phyloP scores from a whole-genome alignment of 2,329 filamentous ascomycete species.

The Pseudopithomyces chartarum region DNA sequence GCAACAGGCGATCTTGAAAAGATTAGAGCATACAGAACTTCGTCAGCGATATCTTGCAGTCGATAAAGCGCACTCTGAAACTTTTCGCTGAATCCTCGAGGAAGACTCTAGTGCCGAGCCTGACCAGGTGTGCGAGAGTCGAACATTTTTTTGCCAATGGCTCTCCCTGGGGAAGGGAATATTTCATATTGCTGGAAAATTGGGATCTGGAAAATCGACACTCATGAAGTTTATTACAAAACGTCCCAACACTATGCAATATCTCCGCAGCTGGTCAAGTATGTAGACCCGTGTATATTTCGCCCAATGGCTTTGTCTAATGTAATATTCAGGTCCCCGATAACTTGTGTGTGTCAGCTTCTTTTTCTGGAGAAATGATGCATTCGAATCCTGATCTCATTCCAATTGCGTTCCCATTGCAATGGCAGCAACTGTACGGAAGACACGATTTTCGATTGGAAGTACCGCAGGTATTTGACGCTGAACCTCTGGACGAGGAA shows the following conservation, averaged over 20 bases:
- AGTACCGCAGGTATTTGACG: too few species aligned
- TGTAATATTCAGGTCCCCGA: not conserved
- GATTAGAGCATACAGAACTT: not conserved
- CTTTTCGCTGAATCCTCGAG: slow-evolving; percentile 15
- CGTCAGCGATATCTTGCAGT: slow-evolving; percentile 6
- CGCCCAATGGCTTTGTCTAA: not conserved
- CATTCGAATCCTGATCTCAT: slow-evolving; percentile 2
- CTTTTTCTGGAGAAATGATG: slow-evolving; percentile 35
- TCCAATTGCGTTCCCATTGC: not conserved
- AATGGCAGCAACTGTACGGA: too few species aligned
- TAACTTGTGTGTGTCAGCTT: slow-evolving; percentile 24
- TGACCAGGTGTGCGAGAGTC: not conserved
- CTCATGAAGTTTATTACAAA: slow-evolving; percentile 36
- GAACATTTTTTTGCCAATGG: slow-evolving; percentile 9
- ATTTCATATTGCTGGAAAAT: slow-evolving; percentile 46
- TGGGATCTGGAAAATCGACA: slow-evolving; percentile 41
- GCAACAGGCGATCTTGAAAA: not conserved
- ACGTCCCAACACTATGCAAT: slow-evolving; percentile 7
- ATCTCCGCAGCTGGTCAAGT: slow-evolving; percentile 23
- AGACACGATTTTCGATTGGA: too few species aligned
- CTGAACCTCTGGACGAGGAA: not conserved
- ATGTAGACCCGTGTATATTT: not conserved
- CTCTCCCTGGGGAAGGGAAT: slow-evolving; percentile 7
- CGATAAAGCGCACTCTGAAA: slow-evolving; percentile 7
- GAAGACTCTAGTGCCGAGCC: not conserved